These are phyloP conservation scores for Trichoderma simmonsii DNA, from an alignment of 2,329 filamentous ascomycete genomes.

Conservation along the genomic window DNA sequence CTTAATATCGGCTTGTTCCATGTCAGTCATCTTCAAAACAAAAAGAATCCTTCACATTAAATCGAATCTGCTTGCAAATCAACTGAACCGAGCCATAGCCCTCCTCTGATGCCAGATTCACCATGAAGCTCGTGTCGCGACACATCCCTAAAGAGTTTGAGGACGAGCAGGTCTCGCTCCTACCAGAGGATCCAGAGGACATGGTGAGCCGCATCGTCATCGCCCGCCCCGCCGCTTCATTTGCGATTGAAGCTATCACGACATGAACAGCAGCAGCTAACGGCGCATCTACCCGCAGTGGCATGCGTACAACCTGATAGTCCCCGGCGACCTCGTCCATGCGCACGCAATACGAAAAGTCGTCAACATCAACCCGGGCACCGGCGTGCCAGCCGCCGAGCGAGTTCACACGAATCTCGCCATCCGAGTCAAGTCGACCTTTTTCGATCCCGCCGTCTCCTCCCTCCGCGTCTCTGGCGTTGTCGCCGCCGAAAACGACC, in stretches of 20 bases:
- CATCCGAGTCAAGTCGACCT: slow-evolving; percentile 54
- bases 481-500: slow-evolving; percentile 51
- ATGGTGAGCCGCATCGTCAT: slow-evolving; percentile 37
- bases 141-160: slow-evolving; percentile 38
- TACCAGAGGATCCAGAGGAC: slow-evolving; percentile 46
- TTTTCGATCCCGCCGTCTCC: slow-evolving; percentile 56
- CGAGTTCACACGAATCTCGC: slow-evolving; percentile 58
- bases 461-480: slow-evolving; percentile 55
- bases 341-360: slow-evolving; percentile 58
- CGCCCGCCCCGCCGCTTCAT: slow-evolving; percentile 12
- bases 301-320: slow-evolving; percentile 61
- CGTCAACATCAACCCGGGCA: slow-evolving; percentile 46
- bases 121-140: slow-evolving; percentile 41
- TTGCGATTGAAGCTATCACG: not conserved
- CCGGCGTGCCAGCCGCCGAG: slow-evolving; percentile 47
- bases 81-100: not conserved
- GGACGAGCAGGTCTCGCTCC: slow-evolving; percentile 41
- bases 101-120: not conserved
- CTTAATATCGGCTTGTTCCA: not conserved
- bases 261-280: not conserved
- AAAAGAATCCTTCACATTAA: not conserved
- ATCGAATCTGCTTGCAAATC: not conserved
- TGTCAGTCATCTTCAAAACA: not conserved
- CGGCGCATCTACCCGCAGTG: slow-evolving; percentile 37
- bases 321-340: slow-evolving; percentile 50